Conservation (phyloP, 495 filamentous ascomycete species). For the Hypoxylon fuscum region DNA sequence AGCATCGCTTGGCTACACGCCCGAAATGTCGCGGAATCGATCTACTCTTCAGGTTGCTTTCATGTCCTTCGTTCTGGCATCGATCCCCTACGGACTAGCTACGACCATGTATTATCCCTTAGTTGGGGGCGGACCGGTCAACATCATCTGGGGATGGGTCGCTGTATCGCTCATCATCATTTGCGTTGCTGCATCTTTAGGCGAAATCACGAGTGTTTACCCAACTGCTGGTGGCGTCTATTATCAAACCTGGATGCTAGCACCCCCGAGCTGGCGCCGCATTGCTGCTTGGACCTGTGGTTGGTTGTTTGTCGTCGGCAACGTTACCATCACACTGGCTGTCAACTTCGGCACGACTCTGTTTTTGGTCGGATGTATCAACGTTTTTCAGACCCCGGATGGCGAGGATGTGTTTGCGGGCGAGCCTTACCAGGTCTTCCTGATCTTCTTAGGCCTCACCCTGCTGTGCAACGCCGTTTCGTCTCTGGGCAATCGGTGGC, state of each 20-base stretch:
- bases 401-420: constrained; percentile 52
- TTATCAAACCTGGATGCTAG: constrained; percentile 65
- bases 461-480: constrained; percentile 64
- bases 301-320: constrained; percentile 73
- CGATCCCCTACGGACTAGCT: constrained; percentile 71
- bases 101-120: constrained; percentile 77
- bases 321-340: constrained; percentile 74
- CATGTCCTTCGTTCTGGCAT: constrained; percentile 65
- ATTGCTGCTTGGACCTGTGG: constrained; percentile 71
- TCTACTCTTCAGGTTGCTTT: constrained; percentile 66
- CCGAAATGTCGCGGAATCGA: constrained; percentile 59
- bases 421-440: constrained; percentile 65
- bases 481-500: constrained; percentile 62
- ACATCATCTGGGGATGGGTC: constrained; percentile 72
- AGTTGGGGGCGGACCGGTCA: constrained; percentile 69
- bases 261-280: constrained; percentile 49
- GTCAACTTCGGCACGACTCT: constrained; percentile 73
- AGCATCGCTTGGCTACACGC: constrained; percentile 61
- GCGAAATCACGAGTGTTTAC: constrained; percentile 66
- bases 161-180: constrained; percentile 60
- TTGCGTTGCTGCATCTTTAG: constrained; percentile 61
- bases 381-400: constrained; percentile 57
- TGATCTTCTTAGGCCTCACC: constrained; percentile 67
- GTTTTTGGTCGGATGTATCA: constrained; percentile 62
- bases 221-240: constrained; percentile 66